These are phyloP conservation scores for Begonia fuchsioides DNA, from an alignment of 306 rosid genomes.

Conservation along the genomic window DNA sequence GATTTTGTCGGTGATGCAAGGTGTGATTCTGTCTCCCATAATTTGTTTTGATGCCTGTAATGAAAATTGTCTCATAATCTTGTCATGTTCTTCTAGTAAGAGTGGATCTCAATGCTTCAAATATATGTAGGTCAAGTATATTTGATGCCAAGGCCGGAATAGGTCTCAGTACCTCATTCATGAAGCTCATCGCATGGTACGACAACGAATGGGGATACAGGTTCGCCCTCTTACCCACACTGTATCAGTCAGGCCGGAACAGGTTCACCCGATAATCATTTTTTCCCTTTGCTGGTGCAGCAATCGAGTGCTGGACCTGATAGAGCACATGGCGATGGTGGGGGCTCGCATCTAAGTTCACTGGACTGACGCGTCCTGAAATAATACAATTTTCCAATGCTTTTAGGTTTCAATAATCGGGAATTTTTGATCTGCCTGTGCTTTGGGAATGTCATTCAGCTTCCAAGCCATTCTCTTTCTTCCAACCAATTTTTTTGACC, in stretches of 20 bases:
- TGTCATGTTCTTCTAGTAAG: neutral
- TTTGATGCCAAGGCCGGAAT: conserved; percentile 94
- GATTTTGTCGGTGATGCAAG: conserved; percentile 92
- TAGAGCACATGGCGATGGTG: conserved; percentile 89
- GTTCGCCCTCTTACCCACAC: conserved; percentile 10
- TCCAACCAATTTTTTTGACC: too few relatives aligned
- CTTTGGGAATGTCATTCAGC: too few relatives aligned
- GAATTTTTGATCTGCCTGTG: too few relatives aligned
- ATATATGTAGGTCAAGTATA: conserved; percentile 59
- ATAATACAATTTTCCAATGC: too few relatives aligned
- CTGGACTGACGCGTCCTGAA: neutral
- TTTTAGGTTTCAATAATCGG: too few relatives aligned
- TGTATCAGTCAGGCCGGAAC: too few relatives aligned
- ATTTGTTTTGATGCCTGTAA: neutral
- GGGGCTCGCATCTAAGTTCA: conserved; percentile 35
- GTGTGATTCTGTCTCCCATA: conserved; percentile 16
- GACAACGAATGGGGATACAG: conserved; percentile 99
- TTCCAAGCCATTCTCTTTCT: too few relatives aligned
- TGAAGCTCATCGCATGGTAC: conserved; percentile 86
- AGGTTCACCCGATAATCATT: neutral
- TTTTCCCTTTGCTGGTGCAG: conserved; percentile 21
- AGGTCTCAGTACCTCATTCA: conserved; percentile 58
- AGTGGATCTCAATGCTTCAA: conserved; percentile 1
- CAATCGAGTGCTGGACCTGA: conserved; percentile 89
- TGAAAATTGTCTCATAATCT: too few relatives aligned